These are phyloP conservation scores for Eremothecium cymbalariae DNA, from an alignment of 1,139 yeast genomes.

Conservation along the genomic window DNA sequence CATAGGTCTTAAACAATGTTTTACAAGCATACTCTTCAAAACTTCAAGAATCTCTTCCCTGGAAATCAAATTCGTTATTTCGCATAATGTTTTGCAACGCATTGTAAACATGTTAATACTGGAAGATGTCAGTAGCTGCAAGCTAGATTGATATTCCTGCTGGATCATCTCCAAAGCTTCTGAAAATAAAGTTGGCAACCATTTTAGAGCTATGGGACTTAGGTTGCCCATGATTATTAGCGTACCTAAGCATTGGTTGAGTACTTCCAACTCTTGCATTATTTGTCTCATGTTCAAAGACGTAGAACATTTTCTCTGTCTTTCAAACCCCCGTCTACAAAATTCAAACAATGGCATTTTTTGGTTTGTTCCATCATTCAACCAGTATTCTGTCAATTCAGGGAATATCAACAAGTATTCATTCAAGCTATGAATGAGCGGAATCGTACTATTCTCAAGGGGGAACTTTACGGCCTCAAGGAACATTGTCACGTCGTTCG, in stretches of 20 bases:
- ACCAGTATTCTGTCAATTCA: conserved; percentile 1
- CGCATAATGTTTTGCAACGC: conserved; percentile 4
- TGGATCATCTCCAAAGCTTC: background rate
- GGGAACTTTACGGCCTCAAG: conserved; percentile 3
- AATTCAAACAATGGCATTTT: conserved; percentile 3
- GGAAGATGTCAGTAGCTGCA: conserved; percentile 1
- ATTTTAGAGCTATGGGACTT: background rate
- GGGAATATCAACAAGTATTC: conserved; percentile 2
- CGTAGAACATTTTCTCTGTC: background rate
- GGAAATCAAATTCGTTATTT: conserved; percentile 1
- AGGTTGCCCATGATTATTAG: conserved; percentile 2
- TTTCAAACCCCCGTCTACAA: conserved; percentile 2
- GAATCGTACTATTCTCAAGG: background rate
- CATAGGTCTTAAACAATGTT: background rate
- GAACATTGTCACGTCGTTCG: conserved; percentile 1
- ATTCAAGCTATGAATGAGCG: background rate
- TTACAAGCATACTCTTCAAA: background rate
- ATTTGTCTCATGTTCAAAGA: conserved; percentile 2
- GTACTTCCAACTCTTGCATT: conserved; percentile 2
- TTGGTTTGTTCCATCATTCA: background rate
- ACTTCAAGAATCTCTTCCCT: background rate
- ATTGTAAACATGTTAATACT: conserved; percentile 1
- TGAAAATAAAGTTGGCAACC: background rate
- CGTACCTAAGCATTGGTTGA: conserved; percentile 2
- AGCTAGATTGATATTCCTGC: background rate